Percentiles rank a stretch among this genome's conserved stretches.
These are phyloP conservation scores for Stropharia rugosoannulata DNA, from an alignment of 768 basidiomycete species.

Conservation along the genomic window DNA sequence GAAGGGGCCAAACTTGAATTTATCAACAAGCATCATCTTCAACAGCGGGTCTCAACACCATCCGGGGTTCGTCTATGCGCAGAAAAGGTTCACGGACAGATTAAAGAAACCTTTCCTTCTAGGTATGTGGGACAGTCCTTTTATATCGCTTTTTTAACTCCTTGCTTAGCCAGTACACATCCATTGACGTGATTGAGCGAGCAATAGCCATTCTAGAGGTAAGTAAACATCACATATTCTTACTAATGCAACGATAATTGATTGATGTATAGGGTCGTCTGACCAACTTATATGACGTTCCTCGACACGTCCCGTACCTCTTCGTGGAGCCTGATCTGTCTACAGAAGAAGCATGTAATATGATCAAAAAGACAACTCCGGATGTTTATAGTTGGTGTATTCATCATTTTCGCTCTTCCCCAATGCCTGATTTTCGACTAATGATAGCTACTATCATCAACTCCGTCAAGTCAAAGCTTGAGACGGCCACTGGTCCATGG, in stretches of 20 bases:
- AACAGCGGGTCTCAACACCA: conserved; percentile 48
- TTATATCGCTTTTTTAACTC: not conserved
- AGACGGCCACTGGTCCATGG: conserved; percentile 30
- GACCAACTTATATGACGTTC: conserved; percentile 70
- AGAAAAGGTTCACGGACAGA: conserved; percentile 45
- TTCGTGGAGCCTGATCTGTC: conserved; percentile 69
- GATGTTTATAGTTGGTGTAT: conserved; percentile 43
- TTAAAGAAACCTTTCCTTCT: conserved; percentile 58
- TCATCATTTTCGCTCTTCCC: not conserved
- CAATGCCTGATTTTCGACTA: conserved; percentile 7
- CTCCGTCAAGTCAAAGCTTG: conserved; percentile 28
- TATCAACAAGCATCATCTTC: conserved; percentile 86
- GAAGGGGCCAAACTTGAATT: conserved; percentile 80
- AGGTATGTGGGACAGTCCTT: conserved; percentile 38
- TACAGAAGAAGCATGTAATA: conserved; percentile 51
- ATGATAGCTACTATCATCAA: conserved; percentile 31
- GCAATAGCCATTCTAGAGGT: conserved; percentile 68
- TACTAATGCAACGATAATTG: not conserved
- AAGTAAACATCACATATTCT: conserved; percentile 27
- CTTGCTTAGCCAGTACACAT: conserved; percentile 42
- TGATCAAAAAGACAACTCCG: conserved; percentile 43
- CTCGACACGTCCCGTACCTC: conserved; percentile 68
- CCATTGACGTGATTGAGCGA: conserved; percentile 56
- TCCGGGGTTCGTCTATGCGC: conserved; percentile 56
- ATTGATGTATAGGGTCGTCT: conserved; percentile 57